Conservation (phyloP, 2,329 filamentous ascomycete species). For the Fusarium pseudograminearum region DNA sequence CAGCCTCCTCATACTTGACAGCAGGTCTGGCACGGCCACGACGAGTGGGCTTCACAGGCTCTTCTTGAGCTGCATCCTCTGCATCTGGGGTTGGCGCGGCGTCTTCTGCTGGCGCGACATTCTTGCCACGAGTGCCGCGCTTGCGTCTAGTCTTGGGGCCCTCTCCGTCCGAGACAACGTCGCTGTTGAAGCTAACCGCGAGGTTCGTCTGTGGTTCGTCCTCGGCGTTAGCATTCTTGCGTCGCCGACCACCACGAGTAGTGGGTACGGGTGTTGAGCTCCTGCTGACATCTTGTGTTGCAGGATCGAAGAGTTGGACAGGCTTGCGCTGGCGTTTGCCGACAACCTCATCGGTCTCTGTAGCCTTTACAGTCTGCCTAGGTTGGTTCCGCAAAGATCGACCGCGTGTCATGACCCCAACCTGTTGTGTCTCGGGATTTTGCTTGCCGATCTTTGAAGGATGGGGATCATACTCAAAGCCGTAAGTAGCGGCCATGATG, state of each 20-base stretch:
- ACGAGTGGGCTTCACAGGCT: conserved; percentile 43
- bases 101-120: conserved; percentile 44
- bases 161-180: conserved; percentile 51
- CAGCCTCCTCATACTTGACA: conserved; percentile 48
- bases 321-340: conserved; percentile 68
- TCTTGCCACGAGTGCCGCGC: conserved; percentile 48
- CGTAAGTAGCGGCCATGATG: conserved; percentile 69
- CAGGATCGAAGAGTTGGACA: conserved; percentile 63
- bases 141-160: conserved; percentile 50
- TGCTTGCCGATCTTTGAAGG: conserved; percentile 69
- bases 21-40: conserved; percentile 45
- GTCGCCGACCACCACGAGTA: conserved; percentile 49
- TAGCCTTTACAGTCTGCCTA: conserved; percentile 69
- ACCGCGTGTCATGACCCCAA: conserved; percentile 63
- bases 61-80: conserved; percentile 38
- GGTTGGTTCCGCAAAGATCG: conserved; percentile 68
- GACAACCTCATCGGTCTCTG: conserved; percentile 63
- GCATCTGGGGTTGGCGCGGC: conserved; percentile 34
- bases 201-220: conserved; percentile 46
- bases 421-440: conserved; percentile 66
- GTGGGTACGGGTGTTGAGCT: conserved; percentile 62
- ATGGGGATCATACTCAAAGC: conserved; percentile 71
- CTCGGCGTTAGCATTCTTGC: conserved; percentile 50
- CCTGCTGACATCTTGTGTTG: conserved; percentile 63
- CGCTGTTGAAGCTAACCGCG: conserved; percentile 52